Base-by-base conservation (phyloP, 208 protist species). In the Crithidia thermophila region DNA sequence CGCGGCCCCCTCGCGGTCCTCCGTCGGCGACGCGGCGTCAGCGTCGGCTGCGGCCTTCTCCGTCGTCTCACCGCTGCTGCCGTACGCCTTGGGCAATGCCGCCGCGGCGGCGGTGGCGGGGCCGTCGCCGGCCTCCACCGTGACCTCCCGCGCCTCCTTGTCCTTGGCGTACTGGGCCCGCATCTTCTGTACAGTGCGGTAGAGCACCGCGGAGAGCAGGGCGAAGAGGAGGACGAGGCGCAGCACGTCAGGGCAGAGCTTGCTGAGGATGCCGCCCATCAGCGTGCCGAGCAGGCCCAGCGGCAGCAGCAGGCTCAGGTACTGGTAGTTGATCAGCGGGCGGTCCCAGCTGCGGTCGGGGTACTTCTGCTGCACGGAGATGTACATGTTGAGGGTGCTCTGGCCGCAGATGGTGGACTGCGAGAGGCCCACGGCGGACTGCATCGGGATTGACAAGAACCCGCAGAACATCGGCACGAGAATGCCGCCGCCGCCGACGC, bases 321-420 rank as follows among this genome's bases (percentile, higher is more conserved):
- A 91, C 71, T 94, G 85, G 62, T 94, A 95, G 71, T 95, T 93
- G 65, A 95, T 93, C 23, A 95, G 61, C 21, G 90, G 90, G 0
- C 89, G 83, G 25, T 82, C 75, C 74, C 78, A 88, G 27, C 28
- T 67, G 1, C 51, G 27, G 33, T 81, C 63, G 18, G 84, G 78
- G 60, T 81, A 85, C 73, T 81, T 86, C 47, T 87, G 68, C 60
- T 74, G 72, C 13, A 92, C 55, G 1, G 75, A 65, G 23, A 91
- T 57, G 64, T 81, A 81, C 70, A 94, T 79, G 75, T 93, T 95
- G n/a, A 95, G 71, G 9, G 75, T 74, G 53, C 82, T 86, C 66
- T 93, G 87, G 34, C 90, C 90, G 63, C 83, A 90, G 39, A 95
- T 92, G n/a, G 90, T 93, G 39, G 67, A 75, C 65, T 95, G 90